Conservation (phyloP, 1,139 yeast species). For the Geotrichum fermentans region DNA sequence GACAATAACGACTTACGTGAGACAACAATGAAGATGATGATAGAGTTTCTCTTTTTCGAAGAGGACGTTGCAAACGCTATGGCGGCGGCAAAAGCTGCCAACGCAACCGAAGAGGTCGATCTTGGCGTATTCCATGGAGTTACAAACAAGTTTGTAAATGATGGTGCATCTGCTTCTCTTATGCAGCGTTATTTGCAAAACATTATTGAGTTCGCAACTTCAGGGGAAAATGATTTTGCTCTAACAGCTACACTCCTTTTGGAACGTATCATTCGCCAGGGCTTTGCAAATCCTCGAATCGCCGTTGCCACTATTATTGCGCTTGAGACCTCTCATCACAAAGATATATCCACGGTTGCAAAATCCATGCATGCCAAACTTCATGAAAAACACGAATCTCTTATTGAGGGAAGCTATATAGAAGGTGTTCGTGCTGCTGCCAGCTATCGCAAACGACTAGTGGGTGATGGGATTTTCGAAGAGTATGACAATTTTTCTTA, state of each 20-base stretch:
- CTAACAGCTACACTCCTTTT: constrained; percentile 51
- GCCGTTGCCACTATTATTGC: constrained; percentile 58
- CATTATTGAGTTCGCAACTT: constrained; percentile 48
- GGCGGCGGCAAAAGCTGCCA: constrained; percentile 31
- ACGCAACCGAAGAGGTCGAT: constrained; percentile 42
- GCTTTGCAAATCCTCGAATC: constrained; percentile 71
- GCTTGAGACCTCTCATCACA: constrained; percentile 51
- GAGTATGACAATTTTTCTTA: constrained; percentile 30
- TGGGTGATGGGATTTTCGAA: constrained; percentile 22
- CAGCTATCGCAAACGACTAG: constrained; percentile 40
- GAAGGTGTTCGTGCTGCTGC: constrained; percentile 62
- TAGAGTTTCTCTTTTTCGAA: constrained; percentile 45
- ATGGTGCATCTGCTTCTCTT: constrained; percentile 68
- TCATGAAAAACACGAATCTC: constrained; percentile 62
- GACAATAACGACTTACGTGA: constrained; percentile 41
- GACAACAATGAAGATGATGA: constrained; percentile 51
- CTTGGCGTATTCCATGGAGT: constrained; percentile 53
- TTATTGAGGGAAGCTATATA: constrained; percentile 58
- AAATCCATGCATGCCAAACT: constrained; percentile 50
- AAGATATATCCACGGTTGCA: constrained; percentile 47
- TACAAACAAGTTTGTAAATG: constrained; percentile 47
- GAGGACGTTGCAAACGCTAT: constrained; percentile 46
- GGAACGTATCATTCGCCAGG: constrained; percentile 53
- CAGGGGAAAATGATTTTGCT: constrained; percentile 46
- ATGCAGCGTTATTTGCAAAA: constrained; percentile 56